Evolutionary conservation across 2,329 filamentous ascomycete species (phyloP).

Genomic region (Teratosphaeria pseudoeucalypti): DNA sequence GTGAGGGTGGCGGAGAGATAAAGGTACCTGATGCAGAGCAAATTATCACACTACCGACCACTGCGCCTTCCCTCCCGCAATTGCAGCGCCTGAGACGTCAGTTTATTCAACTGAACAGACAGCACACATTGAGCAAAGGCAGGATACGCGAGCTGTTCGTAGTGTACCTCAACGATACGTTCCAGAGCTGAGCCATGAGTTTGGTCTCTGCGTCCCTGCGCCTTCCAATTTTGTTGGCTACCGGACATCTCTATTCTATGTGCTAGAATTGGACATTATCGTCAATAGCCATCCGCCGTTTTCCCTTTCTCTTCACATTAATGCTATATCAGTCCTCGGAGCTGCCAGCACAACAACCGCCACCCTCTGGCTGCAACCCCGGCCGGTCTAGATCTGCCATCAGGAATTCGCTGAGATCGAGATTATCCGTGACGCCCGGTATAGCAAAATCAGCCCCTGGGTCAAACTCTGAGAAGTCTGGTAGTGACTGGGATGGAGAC

Average conservation of each 20-base stretch:
- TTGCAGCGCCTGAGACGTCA: constrained; percentile 68
- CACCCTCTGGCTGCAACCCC: neutral
- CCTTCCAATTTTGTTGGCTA: neutral
- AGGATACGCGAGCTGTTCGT: constrained; percentile 30
- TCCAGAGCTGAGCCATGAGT: constrained; percentile 17
- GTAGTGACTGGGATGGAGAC: neutral
- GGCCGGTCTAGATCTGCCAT: constrained; percentile 12
- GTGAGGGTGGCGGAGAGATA: constrained; percentile 52
- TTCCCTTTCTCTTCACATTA: neutral
- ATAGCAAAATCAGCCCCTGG: constrained; percentile 5
- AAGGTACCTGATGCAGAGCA: constrained; percentile 41
- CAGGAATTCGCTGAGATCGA: constrained; percentile 16
- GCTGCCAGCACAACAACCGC: neutral
- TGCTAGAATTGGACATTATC: neutral
- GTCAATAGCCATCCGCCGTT: neutral
- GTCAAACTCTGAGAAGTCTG: constrained; percentile 6
- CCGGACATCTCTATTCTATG: neutral
- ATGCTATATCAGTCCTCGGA: neutral
- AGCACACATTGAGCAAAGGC: constrained; percentile 40
- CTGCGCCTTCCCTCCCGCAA: constrained; percentile 57
- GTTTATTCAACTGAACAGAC: constrained; percentile 64
- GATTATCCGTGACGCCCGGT: neutral
- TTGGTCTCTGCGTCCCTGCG: neutral
- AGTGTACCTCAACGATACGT: constrained; percentile 32
- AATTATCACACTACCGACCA: constrained; percentile 56